phyloP scores from a whole-genome alignment of 495 filamentous ascomycete species.

The Lentithecium fluviatile region DNA sequence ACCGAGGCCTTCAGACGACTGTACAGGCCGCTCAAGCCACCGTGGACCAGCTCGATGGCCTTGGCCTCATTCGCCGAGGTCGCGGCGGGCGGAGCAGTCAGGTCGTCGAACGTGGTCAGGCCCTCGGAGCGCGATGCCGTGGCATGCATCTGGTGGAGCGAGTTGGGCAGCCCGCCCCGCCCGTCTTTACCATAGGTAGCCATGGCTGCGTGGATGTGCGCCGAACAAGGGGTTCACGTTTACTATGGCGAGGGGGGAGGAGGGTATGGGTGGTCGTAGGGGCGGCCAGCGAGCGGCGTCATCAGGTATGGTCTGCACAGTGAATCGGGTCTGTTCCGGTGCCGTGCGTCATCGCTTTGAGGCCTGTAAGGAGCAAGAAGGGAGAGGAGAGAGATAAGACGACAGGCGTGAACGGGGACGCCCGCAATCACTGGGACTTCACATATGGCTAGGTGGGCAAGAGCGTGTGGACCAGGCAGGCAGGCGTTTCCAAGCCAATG shows the following conservation, averaged over 20 bases:
- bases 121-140: slow-evolving; percentile 74
- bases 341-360: background rate
- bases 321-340: background rate
- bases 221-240: background rate
- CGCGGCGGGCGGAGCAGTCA: slow-evolving; percentile 60
- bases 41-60: slow-evolving; percentile 69
- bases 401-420: too few relatives aligned
- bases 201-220: slow-evolving; percentile 6
- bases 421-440: too few relatives aligned
- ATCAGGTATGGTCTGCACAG: background rate
- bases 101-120: slow-evolving; percentile 87
- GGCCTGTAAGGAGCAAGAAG: too few relatives aligned
- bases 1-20: slow-evolving; percentile 77
- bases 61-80: slow-evolving; percentile 62
- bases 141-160: slow-evolving; percentile 81
- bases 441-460: too few relatives aligned
- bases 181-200: slow-evolving; percentile 14
- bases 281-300: slow-evolving; percentile 3
- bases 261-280: slow-evolving; percentile 42
- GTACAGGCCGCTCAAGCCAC: slow-evolving; percentile 82
- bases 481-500: too few relatives aligned
- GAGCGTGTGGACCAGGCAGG: too few relatives aligned
- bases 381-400: too few relatives aligned
- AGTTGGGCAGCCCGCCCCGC: slow-evolving; percentile 53
- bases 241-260: background rate